Conservation (phyloP, 768 basidiomycete species). For the Mycena amicta region DNA sequence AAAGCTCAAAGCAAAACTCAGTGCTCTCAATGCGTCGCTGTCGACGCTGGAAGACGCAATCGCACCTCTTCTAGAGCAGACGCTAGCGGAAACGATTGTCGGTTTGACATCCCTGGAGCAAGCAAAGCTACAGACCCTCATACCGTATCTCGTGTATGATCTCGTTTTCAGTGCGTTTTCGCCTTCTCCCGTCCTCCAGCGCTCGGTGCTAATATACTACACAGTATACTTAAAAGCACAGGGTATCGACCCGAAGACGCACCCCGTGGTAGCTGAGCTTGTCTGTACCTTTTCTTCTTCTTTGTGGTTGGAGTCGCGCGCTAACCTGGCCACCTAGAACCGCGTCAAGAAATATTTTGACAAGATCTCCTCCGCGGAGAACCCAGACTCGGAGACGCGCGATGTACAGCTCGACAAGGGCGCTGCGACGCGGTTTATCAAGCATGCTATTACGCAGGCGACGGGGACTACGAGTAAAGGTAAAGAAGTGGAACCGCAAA, state of each 20-base stretch:
- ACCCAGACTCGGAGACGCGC: conserved; percentile 59
- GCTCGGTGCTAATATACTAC: neutral
- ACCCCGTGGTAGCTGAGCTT: conserved; percentile 76
- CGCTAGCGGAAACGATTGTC: conserved; percentile 67
- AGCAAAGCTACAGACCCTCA: conserved; percentile 75
- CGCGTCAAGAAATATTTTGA: conserved; percentile 80
- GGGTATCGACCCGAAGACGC: conserved; percentile 79
- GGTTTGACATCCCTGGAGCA: conserved; percentile 74
- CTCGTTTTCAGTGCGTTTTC: conserved; percentile 75
- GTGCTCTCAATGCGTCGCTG: conserved; percentile 56
- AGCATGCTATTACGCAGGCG: conserved; percentile 74
- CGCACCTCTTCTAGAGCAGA: conserved; percentile 65
- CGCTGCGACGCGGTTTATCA: conserved; percentile 83
- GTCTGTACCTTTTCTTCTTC: conserved; percentile 32
- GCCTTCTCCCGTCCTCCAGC: neutral
- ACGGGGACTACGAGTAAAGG: conserved; percentile 30
- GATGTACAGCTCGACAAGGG: conserved; percentile 68
- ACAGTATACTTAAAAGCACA: conserved; percentile 80
- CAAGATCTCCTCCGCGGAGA: conserved; percentile 78
- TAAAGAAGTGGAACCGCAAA: conserved; percentile 37
- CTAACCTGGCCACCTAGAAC: too few species aligned
- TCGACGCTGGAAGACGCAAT: conserved; percentile 70
- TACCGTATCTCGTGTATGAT: conserved; percentile 86
- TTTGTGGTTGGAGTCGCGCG: conserved; percentile 2
- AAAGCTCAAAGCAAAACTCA: conserved; percentile 50